Evolutionary conservation across 352 stramenopile genomes (phyloP).

Genomic region (Phytophthora sp.): DNA sequence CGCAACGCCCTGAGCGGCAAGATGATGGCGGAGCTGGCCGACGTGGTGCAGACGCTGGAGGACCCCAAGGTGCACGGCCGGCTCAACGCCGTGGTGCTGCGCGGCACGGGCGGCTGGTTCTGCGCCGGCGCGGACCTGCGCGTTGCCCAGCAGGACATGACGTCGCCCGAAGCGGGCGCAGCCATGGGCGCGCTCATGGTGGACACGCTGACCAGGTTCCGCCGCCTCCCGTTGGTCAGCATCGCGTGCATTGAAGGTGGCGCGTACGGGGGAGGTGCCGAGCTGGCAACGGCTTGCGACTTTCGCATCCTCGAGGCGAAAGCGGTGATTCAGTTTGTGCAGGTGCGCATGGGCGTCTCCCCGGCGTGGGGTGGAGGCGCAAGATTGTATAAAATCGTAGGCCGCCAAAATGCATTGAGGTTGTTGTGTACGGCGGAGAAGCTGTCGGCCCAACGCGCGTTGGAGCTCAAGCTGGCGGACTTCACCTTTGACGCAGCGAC

Average conservation of each 20-base stretch:
- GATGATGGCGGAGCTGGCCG: slow-evolving; percentile 89
- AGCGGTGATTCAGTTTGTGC: slow-evolving; percentile 87
- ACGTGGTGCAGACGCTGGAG: slow-evolving; percentile 71
- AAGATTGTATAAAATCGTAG: slow-evolving; percentile 80
- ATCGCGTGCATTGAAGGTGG: slow-evolving; percentile 81
- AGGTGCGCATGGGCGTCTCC: slow-evolving; percentile 82
- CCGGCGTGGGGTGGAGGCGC: slow-evolving; percentile 84
- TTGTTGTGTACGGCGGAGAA: slow-evolving; percentile 78
- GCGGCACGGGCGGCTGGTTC: slow-evolving; percentile 74
- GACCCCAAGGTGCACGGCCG: slow-evolving; percentile 48
- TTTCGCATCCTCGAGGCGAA: slow-evolving; percentile 71
- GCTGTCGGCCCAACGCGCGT: slow-evolving; percentile 46
- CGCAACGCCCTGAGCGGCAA: slow-evolving; percentile 83
- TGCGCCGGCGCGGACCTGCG: slow-evolving; percentile 84
- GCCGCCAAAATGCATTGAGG: slow-evolving; percentile 67
- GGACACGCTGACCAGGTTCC: slow-evolving; percentile 71
- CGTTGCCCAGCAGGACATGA: slow-evolving; percentile 80
- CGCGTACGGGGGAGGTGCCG: slow-evolving; percentile 84
- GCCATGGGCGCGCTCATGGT: slow-evolving; percentile 81
- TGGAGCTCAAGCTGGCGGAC: slow-evolving; percentile 74
- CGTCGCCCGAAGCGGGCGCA: slow-evolving; percentile 61
- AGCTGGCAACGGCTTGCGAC: slow-evolving; percentile 85
- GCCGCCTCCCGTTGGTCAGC: slow-evolving; percentile 79
- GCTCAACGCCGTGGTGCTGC: slow-evolving; percentile 71
- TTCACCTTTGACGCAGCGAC: slow-evolving; percentile 49